Conservation (phyloP, 257 asterid genomes). For the Rubia yunnanensis region DNA sequence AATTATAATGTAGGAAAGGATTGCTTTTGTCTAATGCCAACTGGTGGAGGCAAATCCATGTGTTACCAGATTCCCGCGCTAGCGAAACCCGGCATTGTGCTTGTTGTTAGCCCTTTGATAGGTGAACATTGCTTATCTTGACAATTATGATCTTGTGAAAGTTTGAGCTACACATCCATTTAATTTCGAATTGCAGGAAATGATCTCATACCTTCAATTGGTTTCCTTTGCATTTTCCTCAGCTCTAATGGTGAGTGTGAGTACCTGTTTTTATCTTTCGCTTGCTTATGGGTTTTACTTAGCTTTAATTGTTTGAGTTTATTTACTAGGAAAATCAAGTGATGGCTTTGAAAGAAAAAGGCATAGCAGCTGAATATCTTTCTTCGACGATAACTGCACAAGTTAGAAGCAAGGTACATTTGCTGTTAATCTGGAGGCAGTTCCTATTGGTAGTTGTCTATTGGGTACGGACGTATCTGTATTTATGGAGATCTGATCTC, state of each 20-base stretch:
- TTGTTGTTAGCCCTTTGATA: slow-evolving; percentile 90
- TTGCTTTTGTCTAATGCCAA: slow-evolving; percentile 95
- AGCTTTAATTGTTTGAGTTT: not conserved
- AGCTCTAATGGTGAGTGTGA: slow-evolving; percentile 78
- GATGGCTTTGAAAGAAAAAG: slow-evolving; percentile 62
- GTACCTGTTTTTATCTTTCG: slow-evolving; percentile 5
- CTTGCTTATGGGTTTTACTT: not conserved
- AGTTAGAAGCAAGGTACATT: slow-evolving; percentile 63
- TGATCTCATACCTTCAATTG: slow-evolving; percentile 19
- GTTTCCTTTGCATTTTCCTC: slow-evolving; percentile 21
- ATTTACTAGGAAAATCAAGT: slow-evolving; percentile 81
- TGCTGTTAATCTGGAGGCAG: not conserved
- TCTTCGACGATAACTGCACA: slow-evolving; percentile 73
- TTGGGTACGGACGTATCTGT: not conserved
- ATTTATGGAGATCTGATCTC: not conserved
- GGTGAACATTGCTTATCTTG: slow-evolving; percentile 46
- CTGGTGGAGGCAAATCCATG: slow-evolving; percentile 98
- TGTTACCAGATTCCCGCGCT: slow-evolving; percentile 93
- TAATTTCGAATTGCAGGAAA: slow-evolving; percentile 37
- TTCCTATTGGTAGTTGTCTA: not conserved
- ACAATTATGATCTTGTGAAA: slow-evolving; percentile 15
- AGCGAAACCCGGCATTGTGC: slow-evolving; percentile 82
- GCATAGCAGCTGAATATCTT: slow-evolving; percentile 84
- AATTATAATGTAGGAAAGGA: slow-evolving; percentile 55
- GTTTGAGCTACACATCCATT: slow-evolving; percentile 42